phyloP scores from a whole-genome alignment of 306 rosid species.

The Pyrus betulifolia region DNA sequence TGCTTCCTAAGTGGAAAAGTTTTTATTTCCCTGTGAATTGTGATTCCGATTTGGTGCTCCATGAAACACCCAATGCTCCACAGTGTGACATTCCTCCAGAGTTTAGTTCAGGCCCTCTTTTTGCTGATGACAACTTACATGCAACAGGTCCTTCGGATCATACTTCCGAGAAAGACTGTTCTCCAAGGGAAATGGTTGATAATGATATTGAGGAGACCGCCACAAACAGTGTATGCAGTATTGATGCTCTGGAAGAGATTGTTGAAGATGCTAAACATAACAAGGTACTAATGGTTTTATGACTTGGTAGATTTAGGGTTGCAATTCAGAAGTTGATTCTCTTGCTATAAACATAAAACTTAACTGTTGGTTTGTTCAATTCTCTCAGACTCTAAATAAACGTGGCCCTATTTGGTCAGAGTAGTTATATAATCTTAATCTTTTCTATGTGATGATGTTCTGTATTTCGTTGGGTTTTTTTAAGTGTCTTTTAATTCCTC shows the following conservation, averaged over 20 bases:
- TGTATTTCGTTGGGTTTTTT: not conserved
- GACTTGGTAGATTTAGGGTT: slow-evolving; percentile 1
- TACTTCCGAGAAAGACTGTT: slow-evolving; percentile 11
- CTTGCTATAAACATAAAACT: not conserved
- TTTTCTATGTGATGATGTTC: not conserved
- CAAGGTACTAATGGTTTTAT: slow-evolving; percentile 50
- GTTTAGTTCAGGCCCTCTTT: not conserved
- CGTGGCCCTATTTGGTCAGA: not conserved
- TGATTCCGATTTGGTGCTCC: not conserved
- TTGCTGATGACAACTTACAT: slow-evolving; percentile 8
- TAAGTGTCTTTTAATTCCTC: not conserved
- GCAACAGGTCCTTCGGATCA: slow-evolving; percentile 17
- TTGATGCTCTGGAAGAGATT: slow-evolving; percentile 61
- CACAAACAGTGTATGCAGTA: slow-evolving; percentile 22
- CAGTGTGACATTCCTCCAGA: slow-evolving; percentile 15
- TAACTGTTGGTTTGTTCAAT: not conserved
- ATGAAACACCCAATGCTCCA: not conserved
- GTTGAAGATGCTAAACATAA: slow-evolving; percentile 71
- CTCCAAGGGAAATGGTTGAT: slow-evolving; percentile 20
- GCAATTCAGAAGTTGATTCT: not conserved
- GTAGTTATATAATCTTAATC: not conserved
- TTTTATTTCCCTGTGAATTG: slow-evolving; percentile 9
- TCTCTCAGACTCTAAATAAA: not conserved
- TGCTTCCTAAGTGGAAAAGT: slow-evolving; percentile 15
- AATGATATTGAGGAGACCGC: slow-evolving; percentile 29